Conservation (phyloP, 192 early-diverging fungal species). For the Backusella macrospora region DNA sequence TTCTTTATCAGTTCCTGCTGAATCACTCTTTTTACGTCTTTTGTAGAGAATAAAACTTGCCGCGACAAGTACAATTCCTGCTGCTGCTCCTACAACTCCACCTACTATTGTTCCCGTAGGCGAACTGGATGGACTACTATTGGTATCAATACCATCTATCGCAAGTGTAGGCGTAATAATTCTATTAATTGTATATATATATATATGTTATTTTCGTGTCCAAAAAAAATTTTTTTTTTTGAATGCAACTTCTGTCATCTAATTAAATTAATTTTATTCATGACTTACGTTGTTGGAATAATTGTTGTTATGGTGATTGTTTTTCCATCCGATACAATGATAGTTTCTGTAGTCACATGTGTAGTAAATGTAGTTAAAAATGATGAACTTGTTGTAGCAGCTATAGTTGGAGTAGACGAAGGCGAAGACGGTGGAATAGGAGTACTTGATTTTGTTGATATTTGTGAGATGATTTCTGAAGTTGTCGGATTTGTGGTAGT, state of each 20-base stretch:
- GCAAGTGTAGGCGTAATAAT: conserved; percentile 13
- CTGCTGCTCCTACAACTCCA: conserved; percentile 16
- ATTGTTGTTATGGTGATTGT: background rate
- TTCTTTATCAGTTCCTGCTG: background rate
- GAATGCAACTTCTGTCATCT: too few relatives aligned
- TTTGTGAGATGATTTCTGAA: background rate
- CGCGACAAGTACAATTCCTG: background rate
- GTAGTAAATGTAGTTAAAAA: background rate
- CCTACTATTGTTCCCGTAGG: conserved; percentile 12
- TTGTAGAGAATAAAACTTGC: conserved; percentile 3
- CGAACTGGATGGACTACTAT: background rate
- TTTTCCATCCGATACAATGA: background rate
- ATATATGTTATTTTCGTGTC: background rate
- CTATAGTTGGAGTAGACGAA: background rate
- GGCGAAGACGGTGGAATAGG: background rate
- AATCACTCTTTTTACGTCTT: conserved; percentile 1
- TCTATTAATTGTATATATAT: background rate
- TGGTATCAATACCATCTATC: background rate
- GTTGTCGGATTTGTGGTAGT: background rate
- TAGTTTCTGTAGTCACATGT: background rate
- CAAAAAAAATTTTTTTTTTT: background rate
- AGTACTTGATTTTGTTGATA: background rate
- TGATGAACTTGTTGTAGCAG: background rate
- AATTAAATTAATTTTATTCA: background rate
- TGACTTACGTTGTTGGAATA: conserved; percentile 16